Percentiles rank a stretch among this genome's conserved stretches.
These are phyloP conservation scores for Cryptococcus sp. DNA, from an alignment of 1,284 basidiomycete genomes.

Conservation along the genomic window DNA sequence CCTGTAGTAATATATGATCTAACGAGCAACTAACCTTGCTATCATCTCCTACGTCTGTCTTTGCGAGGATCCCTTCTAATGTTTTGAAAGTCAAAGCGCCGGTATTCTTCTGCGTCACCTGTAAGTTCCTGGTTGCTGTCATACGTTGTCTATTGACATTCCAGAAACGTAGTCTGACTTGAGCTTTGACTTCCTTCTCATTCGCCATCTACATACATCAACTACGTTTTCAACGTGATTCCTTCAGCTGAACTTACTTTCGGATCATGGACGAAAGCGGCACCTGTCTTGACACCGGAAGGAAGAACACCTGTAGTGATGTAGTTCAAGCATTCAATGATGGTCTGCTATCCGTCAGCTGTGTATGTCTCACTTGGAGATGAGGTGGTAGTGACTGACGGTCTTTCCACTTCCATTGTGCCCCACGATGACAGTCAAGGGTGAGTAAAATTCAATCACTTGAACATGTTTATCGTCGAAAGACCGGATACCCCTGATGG, in stretches of 20 bases:
- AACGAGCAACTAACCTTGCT: conserved; percentile 59
- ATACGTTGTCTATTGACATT: conserved; percentile 83
- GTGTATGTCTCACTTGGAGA: not conserved
- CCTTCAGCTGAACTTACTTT: conserved; percentile 51
- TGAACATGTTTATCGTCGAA: conserved; percentile 93
- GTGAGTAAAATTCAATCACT: conserved; percentile 95
- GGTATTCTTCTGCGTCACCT: conserved; percentile 88
- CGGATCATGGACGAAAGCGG: conserved; percentile 96
- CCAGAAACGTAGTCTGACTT: conserved; percentile 89
- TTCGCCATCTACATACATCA: conserved; percentile 69
- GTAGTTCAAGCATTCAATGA: conserved; percentile 99
- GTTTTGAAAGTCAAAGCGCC: conserved; percentile 93
- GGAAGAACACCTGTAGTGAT: conserved; percentile 97
- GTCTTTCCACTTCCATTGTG: conserved; percentile 99
- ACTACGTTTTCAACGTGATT: not conserved
- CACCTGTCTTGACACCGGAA: conserved; percentile 86
- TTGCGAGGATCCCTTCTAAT: conserved; percentile 81
- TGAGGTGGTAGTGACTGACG: conserved; percentile 37
- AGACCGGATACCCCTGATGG: conserved; percentile 66
- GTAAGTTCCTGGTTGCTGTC: conserved; percentile 88
- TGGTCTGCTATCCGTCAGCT: conserved; percentile 56
- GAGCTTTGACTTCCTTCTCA: conserved; percentile 97
- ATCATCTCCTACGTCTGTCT: conserved; percentile 62
- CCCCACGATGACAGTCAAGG: conserved; percentile 97
- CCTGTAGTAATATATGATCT: not conserved